Evolutionary conservation across 345 rosid species (phyloP).

Genomic region (Brassica napus): DNA sequence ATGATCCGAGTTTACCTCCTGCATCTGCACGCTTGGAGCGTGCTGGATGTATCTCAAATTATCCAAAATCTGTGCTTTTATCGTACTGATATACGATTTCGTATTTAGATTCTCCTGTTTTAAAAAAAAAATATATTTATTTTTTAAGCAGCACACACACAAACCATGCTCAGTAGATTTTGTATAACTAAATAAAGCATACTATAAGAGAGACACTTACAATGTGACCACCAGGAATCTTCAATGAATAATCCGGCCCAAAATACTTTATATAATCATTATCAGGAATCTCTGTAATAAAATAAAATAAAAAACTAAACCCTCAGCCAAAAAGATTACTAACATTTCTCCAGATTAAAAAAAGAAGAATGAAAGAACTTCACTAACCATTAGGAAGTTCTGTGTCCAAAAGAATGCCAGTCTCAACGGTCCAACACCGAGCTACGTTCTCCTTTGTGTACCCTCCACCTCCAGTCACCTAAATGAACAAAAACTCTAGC

Average conservation of each 20-base stretch:
- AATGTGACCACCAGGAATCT: constrained; percentile 78
- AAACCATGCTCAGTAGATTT: neutral
- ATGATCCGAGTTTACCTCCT: constrained; percentile 61
- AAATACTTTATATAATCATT: constrained; percentile 85
- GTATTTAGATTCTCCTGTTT: constrained; percentile 85
- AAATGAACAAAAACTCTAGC: neutral
- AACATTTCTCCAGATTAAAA: neutral
- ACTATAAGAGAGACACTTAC: constrained; percentile 47
- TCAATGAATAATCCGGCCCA: constrained; percentile 79
- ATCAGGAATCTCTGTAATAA: constrained; percentile 84
- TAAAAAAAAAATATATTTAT: neutral
- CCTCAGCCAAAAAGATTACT: neutral
- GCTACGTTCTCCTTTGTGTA: constrained; percentile 98
- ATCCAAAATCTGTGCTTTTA: constrained; percentile 87
- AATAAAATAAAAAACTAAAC: constrained; percentile 6
- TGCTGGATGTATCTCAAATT: constrained; percentile 88
- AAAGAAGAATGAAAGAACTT: neutral
- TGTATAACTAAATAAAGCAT: neutral
- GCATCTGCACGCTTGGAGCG: constrained; percentile 95
- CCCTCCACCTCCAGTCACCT: constrained; percentile 99
- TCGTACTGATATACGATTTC: constrained; percentile 79
- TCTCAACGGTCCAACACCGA: constrained; percentile 97
- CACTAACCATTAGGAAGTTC: constrained; percentile 87
- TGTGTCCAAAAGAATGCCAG: constrained; percentile 85
- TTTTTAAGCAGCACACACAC: neutral